These are phyloP conservation scores for Plenodomus lindquistii DNA, from an alignment of 2,329 filamentous ascomycete species.

Conservation along the genomic window DNA sequence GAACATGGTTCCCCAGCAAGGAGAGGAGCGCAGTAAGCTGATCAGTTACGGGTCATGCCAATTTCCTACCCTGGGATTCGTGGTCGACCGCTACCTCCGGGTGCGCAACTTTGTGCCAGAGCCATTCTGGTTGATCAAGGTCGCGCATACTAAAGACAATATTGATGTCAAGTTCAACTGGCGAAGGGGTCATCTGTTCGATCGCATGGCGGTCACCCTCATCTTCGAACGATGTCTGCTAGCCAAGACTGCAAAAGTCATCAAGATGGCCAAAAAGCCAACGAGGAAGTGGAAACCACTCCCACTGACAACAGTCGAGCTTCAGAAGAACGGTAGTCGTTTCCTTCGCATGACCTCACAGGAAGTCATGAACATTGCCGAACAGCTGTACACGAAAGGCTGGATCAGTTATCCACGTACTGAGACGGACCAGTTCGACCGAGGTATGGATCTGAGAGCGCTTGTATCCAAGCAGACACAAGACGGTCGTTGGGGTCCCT, in stretches of 20 bases:
- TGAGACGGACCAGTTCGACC: conserved; percentile 94
- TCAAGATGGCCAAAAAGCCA: conserved; percentile 84
- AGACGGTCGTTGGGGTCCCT: conserved; percentile 76
- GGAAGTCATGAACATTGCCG: conserved; percentile 83
- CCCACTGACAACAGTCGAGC: conserved; percentile 90
- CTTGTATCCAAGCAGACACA: conserved; percentile 83
- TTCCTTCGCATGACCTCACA: conserved; percentile 91
- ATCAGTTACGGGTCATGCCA: conserved; percentile 96
- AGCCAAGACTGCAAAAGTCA: conserved; percentile 77
- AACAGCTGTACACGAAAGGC: conserved; percentile 86
- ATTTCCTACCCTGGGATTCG: conserved; percentile 94
- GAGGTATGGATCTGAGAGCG: conserved; percentile 78
- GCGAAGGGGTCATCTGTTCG: conserved; percentile 82
- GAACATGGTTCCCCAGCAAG: conserved; percentile 64
- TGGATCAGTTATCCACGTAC: conserved; percentile 98
- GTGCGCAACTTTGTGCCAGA: conserved; percentile 94
- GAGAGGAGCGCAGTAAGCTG: conserved; percentile 63
- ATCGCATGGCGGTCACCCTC: conserved; percentile 77
- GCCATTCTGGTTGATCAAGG: conserved; percentile 87
- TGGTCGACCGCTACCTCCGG: conserved; percentile 92
- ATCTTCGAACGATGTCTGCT: conserved; percentile 83
- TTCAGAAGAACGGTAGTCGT: conserved; percentile 92
- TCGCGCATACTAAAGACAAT: conserved; percentile 75
- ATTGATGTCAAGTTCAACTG: conserved; percentile 85
- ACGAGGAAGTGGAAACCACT: conserved; percentile 94